Base-by-base conservation (phyloP, 2,329 filamentous ascomycete genomes). In the Sordariomycetes sp. region DNA sequence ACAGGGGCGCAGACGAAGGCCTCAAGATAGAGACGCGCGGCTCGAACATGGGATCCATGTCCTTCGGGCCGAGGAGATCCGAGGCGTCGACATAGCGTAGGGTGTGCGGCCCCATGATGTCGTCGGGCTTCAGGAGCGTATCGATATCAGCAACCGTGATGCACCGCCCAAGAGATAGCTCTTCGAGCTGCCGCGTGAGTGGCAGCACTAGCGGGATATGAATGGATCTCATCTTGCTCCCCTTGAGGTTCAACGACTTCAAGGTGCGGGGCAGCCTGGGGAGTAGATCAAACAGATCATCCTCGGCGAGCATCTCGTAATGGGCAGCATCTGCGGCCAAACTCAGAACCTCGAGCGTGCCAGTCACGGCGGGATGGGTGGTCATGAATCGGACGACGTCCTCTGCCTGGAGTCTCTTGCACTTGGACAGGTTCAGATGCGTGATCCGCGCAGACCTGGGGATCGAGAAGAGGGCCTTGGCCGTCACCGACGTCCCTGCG, bases 71-170 rank as follows among this genome's bases (percentile, higher is more conserved):
- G 35, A 57, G 58, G 39, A 73, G 65, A 65, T 89, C 86, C 48
- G 85, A 89, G 52, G 91, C 78, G 65, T 92, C 89, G 56, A 94
- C 74, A 67, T 90, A 94, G 64, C 82, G 84, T 25, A 94, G 76
- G 32, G 78, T 78, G 60, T 85, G 80, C 1, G 79, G 77, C 17
- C 57, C 56, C 20, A 57, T n/a, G 8, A 28, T 50, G 59, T 76
- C 70, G 55, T 77, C 72, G 4, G 76, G 76, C 39, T 77, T 73
- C 62, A 89, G 84, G n/a, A 85, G 76, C 13, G 74, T 72, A 65
- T 86, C 82, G 59, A 91, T 75, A 61, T 90, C 85, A 56, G 72
- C 69, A 52, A 88, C 75, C 13, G 79, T 78, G 53, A 92, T 71
- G 48, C 86, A 79, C 6, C 85, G 82, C 48, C 86, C 87, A 15